Evolutionary conservation across 305 asterid genomes (phyloP).

Genomic region (Plantago coronopus): DNA sequence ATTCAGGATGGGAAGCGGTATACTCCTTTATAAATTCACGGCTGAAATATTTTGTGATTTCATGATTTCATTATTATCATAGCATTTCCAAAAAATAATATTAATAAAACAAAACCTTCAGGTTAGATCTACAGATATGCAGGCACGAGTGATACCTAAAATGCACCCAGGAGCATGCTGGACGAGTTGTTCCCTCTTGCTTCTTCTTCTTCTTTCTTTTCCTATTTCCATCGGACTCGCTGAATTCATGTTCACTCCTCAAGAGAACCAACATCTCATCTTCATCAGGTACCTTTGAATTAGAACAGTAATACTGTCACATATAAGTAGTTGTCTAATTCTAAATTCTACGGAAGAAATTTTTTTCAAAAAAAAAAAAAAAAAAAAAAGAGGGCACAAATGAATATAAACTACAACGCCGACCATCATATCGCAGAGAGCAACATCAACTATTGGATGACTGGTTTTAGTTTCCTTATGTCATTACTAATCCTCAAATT

Average conservation of each 20-base stretch:
- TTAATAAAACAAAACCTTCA: too few relatives aligned
- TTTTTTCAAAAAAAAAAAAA: too few relatives aligned
- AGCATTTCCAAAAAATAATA: not conserved
- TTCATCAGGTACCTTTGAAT: slow-evolving; percentile 53
- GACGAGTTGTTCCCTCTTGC: slow-evolving; percentile 67
- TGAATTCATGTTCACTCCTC: slow-evolving; percentile 57
- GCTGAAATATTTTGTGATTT: slow-evolving; percentile 38
- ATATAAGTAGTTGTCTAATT: not conserved
- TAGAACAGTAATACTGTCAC: slow-evolving; percentile 18
- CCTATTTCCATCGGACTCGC: slow-evolving; percentile 65
- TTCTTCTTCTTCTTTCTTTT: slow-evolving; percentile 76
- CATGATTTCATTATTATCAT: slow-evolving; percentile 24
- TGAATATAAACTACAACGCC: not conserved
- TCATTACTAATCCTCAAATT: not conserved
- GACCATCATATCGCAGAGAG: not conserved
- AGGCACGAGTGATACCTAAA: slow-evolving; percentile 51
- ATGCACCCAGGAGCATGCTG: slow-evolving; percentile 98
- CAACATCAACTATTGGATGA: not conserved
- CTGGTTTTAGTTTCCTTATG: not conserved
- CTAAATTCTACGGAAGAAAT: not conserved
- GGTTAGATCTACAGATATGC: not conserved
- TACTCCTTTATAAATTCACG: slow-evolving; percentile 95
- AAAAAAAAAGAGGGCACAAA: not conserved
- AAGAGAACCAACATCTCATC: slow-evolving; percentile 45
- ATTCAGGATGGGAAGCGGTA: slow-evolving; percentile 91